Base-by-base conservation (phyloP, 768 basidiomycete species). In the Trametes meyenii region DNA sequence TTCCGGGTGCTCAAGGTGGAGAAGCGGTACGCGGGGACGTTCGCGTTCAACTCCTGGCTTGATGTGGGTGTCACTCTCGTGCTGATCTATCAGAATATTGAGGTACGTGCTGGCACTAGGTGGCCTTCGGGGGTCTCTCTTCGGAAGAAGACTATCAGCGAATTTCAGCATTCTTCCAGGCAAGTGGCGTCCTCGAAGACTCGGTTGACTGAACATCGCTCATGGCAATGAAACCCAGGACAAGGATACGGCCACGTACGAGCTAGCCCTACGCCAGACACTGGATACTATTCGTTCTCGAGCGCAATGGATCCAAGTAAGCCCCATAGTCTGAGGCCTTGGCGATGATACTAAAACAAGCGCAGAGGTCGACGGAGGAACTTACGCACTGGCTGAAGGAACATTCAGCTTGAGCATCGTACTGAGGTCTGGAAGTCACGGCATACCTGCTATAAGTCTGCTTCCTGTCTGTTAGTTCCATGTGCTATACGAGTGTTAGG, bases 101-200 rank as follows among this genome's bases (percentile, higher is more conserved):
- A 33, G 3, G 19, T 2, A 21, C 6, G 3, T 19, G 14, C 23
- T 14, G 19, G 29, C 29, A 23, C 11, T n/a, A 64, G 62, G 39
- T 49, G 12, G 33, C 54, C 21, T 64, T 64, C 43, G 42, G 44
- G 1, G 57, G 52, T 29, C 78, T 96, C 56, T 84, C 88, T 17
- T 85, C 83, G 21, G 76, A 87, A 62, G 73, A 83, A 60, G 96
- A 97, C 75, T 79, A 83, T 42, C 75, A 85, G 52, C 78, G 77
- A 19, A 80, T 85, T 16, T 80, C 81, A 52, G 81, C 75, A 4
- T 96, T 92, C 81, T 98, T 94, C 80, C 82, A 87, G 79, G 29
- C 29, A 8, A 33, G 89, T 86, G 71, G 72, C 75, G 8, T 3
- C 5, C 35, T 13, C 23, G 6, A 23, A 35, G 6, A 39, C 29